Percentiles rank a stretch among this genome's conserved stretches.
Conservation (phyloP, 2,329 filamentous ascomycete species). For the Aspergillus alliaceus region DNA sequence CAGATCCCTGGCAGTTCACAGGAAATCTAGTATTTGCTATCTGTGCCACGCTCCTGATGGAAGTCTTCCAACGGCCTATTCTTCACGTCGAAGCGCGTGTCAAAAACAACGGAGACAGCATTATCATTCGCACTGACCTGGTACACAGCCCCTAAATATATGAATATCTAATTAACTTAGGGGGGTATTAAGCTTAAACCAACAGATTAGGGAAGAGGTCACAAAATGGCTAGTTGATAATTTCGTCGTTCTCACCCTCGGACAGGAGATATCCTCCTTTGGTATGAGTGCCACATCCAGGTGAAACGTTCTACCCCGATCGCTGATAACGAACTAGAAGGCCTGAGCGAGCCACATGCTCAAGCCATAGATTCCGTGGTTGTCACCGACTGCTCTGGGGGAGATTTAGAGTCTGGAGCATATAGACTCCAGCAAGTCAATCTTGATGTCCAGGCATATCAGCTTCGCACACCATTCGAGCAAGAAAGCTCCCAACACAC, state of each 20-base stretch:
- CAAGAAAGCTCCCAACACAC: constrained; percentile 23
- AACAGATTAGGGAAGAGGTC: constrained; percentile 38
- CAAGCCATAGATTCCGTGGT: constrained; percentile 34
- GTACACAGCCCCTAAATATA: constrained; percentile 17
- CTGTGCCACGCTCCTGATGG: constrained; percentile 2
- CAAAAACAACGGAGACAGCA: constrained; percentile 23
- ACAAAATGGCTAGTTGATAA: constrained; percentile 36
- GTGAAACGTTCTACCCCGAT: background rate
- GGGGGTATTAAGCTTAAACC: background rate
- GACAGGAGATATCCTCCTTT: constrained; percentile 32
- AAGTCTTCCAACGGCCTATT: constrained; percentile 25
- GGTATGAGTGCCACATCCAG: constrained; percentile 18
- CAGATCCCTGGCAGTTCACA: background rate
- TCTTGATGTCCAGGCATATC: constrained; percentile 46
- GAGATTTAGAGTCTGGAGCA: constrained; percentile 22
- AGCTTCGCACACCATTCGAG: constrained; percentile 28
- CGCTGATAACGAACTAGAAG: constrained; percentile 20
- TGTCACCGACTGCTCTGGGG: constrained; percentile 41
- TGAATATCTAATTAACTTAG: background rate
- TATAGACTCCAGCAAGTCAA: constrained; percentile 34
- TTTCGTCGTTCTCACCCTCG: constrained; percentile 34
- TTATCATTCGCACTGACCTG: constrained; percentile 32
- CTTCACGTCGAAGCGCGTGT: constrained; percentile 43
- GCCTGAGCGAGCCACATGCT: constrained; percentile 22
- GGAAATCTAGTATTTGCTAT: background rate